Percentiles rank a stretch among this genome's conserved stretches.
Evolutionary conservation across 2,329 filamentous ascomycete species (phyloP).

Genomic region (Neonectria neomacrospora): DNA sequence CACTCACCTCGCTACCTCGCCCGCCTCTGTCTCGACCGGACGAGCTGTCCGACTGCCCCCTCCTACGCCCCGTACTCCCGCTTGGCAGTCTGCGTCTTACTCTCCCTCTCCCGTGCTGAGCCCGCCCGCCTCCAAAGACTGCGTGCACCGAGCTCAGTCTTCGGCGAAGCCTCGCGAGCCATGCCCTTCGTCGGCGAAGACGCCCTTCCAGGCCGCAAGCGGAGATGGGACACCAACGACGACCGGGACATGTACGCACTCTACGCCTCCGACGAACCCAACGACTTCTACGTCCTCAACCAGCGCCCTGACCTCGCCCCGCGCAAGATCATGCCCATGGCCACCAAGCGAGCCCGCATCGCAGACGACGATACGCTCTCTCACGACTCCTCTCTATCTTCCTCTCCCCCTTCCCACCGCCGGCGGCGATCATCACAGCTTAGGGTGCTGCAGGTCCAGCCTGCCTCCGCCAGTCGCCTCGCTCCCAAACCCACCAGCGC

Average conservation of each 20-base stretch:
- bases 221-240: constrained; percentile 48
- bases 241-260: constrained; percentile 39
- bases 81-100: background rate
- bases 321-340: constrained; percentile 47
- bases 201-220: constrained; percentile 49
- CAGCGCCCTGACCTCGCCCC: constrained; percentile 39
- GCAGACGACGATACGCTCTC: constrained; percentile 37
- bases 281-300: constrained; percentile 44
- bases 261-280: constrained; percentile 41
- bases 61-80: background rate
- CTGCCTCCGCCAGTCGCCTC: constrained; percentile 23
- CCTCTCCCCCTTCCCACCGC: constrained; percentile 34
- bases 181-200: constrained; percentile 53
- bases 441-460: constrained; percentile 37
- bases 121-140: constrained; percentile 13
- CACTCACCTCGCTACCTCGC: constrained; percentile 24
- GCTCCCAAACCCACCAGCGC: constrained; percentile 30
- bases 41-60: constrained; percentile 1
- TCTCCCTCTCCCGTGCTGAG: constrained; percentile 17
- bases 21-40: constrained; percentile 10
- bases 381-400: constrained; percentile 27
- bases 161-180: constrained; percentile 21
- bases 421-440: constrained; percentile 43
- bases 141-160: constrained; percentile 14
- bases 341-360: constrained; percentile 47